Conservation (phyloP, 805 yeast genomes). For the Pichia exigua region DNA sequence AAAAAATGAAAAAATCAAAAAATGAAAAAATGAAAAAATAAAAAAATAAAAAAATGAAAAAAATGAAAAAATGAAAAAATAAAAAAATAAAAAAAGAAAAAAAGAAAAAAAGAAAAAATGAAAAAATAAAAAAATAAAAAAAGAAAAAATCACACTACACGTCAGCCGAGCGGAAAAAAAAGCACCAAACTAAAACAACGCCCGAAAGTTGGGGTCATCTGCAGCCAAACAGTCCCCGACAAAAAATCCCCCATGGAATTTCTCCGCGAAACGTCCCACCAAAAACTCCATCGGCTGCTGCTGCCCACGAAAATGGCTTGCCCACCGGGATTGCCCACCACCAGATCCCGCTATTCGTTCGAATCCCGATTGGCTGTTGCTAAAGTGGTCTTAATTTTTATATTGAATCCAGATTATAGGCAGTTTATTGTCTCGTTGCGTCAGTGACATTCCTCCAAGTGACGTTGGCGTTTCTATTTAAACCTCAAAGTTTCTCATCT, state of each 20-base stretch:
- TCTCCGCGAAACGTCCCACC: background rate
- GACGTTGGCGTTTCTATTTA: background rate
- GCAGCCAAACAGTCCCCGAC: background rate
- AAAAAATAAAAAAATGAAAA: no score
- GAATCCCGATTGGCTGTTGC: background rate
- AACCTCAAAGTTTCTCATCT: background rate
- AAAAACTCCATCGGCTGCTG: background rate
- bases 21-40: no score
- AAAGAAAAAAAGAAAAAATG: background rate
- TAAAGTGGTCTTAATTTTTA: background rate
- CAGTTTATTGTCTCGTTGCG: no score
- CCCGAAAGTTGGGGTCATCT: no score
- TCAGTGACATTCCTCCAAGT: no score
- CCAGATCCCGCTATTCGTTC: background rate
- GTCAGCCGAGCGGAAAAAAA: no score
- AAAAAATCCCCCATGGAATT: no score
- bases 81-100: no score
- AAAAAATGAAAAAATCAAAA: no score
- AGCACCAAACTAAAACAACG: no score
- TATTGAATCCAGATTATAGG: background rate
- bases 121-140: background rate
- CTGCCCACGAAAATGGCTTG: background rate
- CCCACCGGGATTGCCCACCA: background rate
- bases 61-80: no score
- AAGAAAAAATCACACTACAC: background rate